These are phyloP conservation scores for Quercus phellos DNA, from an alignment of 331 rosid genomes.

Conservation along the genomic window DNA sequence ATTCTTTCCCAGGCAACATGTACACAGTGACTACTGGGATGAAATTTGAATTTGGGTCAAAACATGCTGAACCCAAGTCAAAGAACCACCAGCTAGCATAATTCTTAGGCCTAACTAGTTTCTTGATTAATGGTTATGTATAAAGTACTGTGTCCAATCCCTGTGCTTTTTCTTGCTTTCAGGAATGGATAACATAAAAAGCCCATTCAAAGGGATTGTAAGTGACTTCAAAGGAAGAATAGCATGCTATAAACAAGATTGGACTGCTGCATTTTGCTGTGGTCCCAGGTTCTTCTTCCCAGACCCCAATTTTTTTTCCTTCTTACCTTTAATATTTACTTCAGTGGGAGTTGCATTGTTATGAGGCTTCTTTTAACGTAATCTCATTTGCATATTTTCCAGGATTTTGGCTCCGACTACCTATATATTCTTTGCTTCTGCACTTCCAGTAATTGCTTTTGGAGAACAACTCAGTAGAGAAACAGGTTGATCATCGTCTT, in stretches of 20 bases:
- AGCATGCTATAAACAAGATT: conserved; percentile 65
- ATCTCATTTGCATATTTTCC: background rate
- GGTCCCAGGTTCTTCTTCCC: no score
- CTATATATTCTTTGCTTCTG: conserved; percentile 87
- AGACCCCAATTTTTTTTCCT: no score
- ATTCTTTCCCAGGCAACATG: no score
- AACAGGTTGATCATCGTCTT: conserved; percentile 51
- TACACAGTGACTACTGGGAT: no score
- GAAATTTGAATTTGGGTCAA: no score
- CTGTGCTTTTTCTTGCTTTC: background rate
- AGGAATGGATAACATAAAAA: conserved; percentile 48
- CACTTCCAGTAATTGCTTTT: conserved; percentile 84
- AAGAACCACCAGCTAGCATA: no score
- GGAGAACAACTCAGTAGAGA: conserved; percentile 74
- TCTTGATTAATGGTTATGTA: no score
- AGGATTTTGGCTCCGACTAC: conserved; percentile 85
- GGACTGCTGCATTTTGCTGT: conserved; percentile 22
- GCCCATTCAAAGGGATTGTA: conserved; percentile 60
- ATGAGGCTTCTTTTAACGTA: background rate
- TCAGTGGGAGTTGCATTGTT: conserved; percentile 9
- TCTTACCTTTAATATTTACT: no score
- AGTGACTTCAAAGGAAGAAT: conserved; percentile 57
- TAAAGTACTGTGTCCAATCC: no score
- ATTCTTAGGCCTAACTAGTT: no score
- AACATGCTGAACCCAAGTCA: no score